Evolutionary conservation across 352 stramenopile genomes (phyloP).

Genomic region (Phytophthora niederhauseri): DNA sequence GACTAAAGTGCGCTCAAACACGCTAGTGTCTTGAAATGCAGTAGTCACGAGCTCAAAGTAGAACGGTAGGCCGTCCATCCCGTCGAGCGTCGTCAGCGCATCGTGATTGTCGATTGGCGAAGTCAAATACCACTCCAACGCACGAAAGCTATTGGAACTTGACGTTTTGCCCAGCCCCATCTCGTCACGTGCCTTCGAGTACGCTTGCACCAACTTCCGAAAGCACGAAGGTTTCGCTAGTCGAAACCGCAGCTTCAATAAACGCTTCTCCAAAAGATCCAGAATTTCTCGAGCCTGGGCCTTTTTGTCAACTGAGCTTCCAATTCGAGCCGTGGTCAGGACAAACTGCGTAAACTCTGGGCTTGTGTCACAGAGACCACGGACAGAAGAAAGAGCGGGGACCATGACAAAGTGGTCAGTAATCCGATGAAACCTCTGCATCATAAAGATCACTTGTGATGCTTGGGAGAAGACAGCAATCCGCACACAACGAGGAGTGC

Average conservation of each 20-base stretch:
- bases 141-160: background rate
- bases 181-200: conserved; percentile 2
- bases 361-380: conserved; percentile 15
- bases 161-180: conserved; percentile 7
- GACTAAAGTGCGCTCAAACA: conserved; percentile 1
- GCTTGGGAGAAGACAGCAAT: background rate
- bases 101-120: conserved; percentile 10
- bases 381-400: conserved; percentile 7
- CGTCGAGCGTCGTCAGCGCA: conserved; percentile 1
- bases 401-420: background rate
- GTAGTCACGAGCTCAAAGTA: conserved; percentile 13
- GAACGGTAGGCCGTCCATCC: conserved; percentile 6
- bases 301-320: conserved; percentile 13
- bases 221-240: background rate
- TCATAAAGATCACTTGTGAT: conserved; percentile 21
- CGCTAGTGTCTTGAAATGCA: background rate
- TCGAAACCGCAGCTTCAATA: conserved; percentile 13
- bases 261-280: conserved; percentile 23
- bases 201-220: conserved; percentile 8
- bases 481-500: background rate
- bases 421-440: conserved; percentile 30
- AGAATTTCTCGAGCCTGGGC: conserved; percentile 16
- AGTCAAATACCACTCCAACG: conserved; percentile 17
- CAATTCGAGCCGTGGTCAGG: conserved; percentile 12
- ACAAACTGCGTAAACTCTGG: conserved; percentile 9